phyloP scores from a whole-genome alignment of 2,329 filamentous ascomycete species.

The Periconia digitata region DNA sequence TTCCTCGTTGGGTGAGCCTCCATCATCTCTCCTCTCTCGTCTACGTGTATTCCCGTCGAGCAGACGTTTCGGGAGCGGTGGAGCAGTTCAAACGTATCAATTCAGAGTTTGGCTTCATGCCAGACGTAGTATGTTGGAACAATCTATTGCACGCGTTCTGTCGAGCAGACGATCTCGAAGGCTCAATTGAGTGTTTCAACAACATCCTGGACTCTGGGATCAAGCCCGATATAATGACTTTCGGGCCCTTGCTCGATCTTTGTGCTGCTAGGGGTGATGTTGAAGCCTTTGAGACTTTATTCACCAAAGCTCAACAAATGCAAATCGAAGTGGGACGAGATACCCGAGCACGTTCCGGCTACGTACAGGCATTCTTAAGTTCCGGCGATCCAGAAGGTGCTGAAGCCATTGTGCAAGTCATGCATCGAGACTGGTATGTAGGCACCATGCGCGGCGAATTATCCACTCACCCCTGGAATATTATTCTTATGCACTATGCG shows the following conservation, averaged over 20 bases:
- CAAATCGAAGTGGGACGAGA: constrained; percentile 24
- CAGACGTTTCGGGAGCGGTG: constrained; percentile 62
- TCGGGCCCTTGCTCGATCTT: constrained; percentile 73
- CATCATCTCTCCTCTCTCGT: constrained; percentile 50
- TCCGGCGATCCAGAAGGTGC: constrained; percentile 51
- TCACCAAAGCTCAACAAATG: constrained; percentile 61
- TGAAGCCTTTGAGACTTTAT: constrained; percentile 66
- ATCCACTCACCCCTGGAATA: constrained; percentile 74
- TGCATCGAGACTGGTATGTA: constrained; percentile 52
- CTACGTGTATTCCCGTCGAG: constrained; percentile 69
- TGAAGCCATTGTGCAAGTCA: constrained; percentile 56
- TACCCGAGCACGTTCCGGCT: constrained; percentile 29
- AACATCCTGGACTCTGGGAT: constrained; percentile 55
- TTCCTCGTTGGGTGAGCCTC: constrained; percentile 12
- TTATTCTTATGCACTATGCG: constrained; percentile 70
- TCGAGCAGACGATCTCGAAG: constrained; percentile 66
- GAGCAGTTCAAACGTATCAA: constrained; percentile 65
- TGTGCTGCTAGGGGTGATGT: constrained; percentile 73
- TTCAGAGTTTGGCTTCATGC: constrained; percentile 57
- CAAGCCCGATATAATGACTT: constrained; percentile 64
- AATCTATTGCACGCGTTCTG: constrained; percentile 72
- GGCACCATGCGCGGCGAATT: constrained; percentile 49
- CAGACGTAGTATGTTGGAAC: constrained; percentile 70
- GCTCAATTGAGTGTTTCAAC: constrained; percentile 65
- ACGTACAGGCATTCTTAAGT: constrained; percentile 64